Percentiles rank a stretch among this genome's conserved stretches.
Evolutionary conservation across 495 filamentous ascomycete genomes (phyloP).

Genomic region (Emericellopsis terricola): DNA sequence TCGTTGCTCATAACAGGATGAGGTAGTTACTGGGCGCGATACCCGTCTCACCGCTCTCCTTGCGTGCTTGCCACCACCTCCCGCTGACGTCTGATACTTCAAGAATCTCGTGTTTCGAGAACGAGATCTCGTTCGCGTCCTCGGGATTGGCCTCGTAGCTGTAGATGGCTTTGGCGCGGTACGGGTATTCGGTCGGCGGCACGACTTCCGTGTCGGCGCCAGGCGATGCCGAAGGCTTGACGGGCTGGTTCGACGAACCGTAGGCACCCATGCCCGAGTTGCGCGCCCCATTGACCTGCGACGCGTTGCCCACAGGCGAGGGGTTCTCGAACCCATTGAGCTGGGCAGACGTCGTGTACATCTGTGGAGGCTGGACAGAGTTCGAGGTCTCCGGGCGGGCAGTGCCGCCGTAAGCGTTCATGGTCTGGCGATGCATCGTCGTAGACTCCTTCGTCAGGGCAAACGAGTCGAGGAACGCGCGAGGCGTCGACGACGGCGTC

Average conservation of each 20-base stretch:
- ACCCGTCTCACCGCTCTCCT: conserved; percentile 85
- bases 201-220: conserved; percentile 44
- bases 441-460: conserved; percentile 79
- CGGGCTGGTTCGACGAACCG: conserved; percentile 4
- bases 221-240: conserved; percentile 15
- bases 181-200: conserved; percentile 84
- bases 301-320: conserved; percentile 69
- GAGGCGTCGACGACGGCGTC: conserved; percentile 68
- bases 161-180: conserved; percentile 95
- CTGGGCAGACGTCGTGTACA: conserved; percentile 93
- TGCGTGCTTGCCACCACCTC: conserved; percentile 96
- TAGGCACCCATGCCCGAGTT: conserved; percentile 9
- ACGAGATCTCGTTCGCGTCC: conserved; percentile 91
- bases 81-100: conserved; percentile 96
- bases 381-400: conserved; percentile 66
- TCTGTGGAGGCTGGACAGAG: conserved; percentile 66
- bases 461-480: conserved; percentile 88
- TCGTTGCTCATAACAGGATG: conserved; percentile 63
- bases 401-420: conserved; percentile 35
- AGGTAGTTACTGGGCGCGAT: conserved; percentile 97
- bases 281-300: conserved; percentile 11
- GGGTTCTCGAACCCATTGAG: conserved; percentile 92
- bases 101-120: conserved; percentile 88
- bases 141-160: conserved; percentile 97
- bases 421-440: conserved; percentile 41